These are phyloP conservation scores for Silene vulgaris DNA, from an alignment of 179 eudicot species.

Conservation along the genomic window DNA sequence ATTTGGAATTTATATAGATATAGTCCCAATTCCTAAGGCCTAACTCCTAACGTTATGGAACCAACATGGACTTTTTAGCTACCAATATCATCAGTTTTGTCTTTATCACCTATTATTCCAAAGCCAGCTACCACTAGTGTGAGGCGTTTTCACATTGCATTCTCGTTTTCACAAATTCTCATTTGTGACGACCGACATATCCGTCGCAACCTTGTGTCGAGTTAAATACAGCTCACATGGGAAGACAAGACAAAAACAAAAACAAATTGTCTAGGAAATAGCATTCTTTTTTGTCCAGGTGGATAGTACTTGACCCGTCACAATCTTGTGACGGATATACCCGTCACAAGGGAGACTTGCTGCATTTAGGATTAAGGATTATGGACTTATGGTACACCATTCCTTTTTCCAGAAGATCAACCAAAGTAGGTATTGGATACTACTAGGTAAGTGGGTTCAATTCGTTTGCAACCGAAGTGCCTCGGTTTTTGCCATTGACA, in stretches of 20 bases:
- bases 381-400: constrained; percentile 3
- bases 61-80: neutral
- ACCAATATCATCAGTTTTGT: neutral
- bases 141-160: constrained; percentile 9
- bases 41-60: constrained; percentile 9
- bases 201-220: too few species aligned
- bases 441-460: too few species aligned
- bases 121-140: constrained; percentile 9
- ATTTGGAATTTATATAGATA: neutral
- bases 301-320: too few species aligned
- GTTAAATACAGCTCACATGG: too few species aligned
- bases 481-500: neutral
- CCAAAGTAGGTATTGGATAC: neutral
- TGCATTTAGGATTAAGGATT: too few species aligned
- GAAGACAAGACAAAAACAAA: too few species aligned
- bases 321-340: too few species aligned
- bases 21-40: too few species aligned
- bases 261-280: too few species aligned
- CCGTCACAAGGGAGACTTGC: too few species aligned
- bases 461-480: neutral
- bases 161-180: neutral
- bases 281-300: too few species aligned
- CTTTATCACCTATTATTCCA: constrained; percentile 11
- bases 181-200: too few species aligned
- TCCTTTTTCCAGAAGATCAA: neutral